These are phyloP conservation scores for Penicillium cinerascens DNA, from an alignment of 495 filamentous ascomycete species.

Conservation along the genomic window DNA sequence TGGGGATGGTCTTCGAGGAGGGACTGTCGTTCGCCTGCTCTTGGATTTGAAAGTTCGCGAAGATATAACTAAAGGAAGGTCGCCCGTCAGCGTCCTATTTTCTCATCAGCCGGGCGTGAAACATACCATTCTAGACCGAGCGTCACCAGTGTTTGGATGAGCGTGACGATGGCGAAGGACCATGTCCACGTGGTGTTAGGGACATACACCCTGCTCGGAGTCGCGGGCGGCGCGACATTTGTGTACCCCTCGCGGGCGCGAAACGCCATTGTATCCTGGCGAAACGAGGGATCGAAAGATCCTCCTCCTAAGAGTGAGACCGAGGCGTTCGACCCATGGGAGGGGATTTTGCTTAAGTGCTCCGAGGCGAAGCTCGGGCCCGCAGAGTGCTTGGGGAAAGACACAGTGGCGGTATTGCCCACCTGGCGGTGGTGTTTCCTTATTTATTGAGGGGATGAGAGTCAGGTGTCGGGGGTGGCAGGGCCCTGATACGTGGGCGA, in stretches of 20 bases:
- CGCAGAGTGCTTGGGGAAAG: slow-evolving; percentile 28
- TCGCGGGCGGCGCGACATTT: slow-evolving; percentile 24
- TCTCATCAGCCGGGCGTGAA: not conserved
- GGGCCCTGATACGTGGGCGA: slow-evolving; percentile 18
- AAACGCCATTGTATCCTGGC: slow-evolving; percentile 46
- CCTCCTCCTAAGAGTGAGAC: slow-evolving; percentile 66
- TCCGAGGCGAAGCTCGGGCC: slow-evolving; percentile 42
- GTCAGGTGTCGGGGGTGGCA: slow-evolving; percentile 12
- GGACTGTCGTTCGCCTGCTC: slow-evolving; percentile 48
- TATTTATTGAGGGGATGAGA: slow-evolving; percentile 6
- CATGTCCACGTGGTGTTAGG: slow-evolving; percentile 85
- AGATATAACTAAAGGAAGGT: slow-evolving; percentile 35
- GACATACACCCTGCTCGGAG: slow-evolving; percentile 56
- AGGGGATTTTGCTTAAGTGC: slow-evolving; percentile 55
- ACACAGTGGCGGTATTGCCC: slow-evolving; percentile 40
- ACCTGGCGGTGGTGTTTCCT: slow-evolving; percentile 26
- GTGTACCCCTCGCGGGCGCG: slow-evolving; percentile 55
- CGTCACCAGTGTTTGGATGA: slow-evolving; percentile 72
- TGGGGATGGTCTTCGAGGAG: slow-evolving; percentile 66
- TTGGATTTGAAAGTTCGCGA: slow-evolving; percentile 63
- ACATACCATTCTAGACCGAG: slow-evolving; percentile 84
- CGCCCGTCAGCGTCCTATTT: not conserved
- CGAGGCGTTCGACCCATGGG: slow-evolving; percentile 60
- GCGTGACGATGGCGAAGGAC: slow-evolving; percentile 70
- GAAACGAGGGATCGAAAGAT: slow-evolving; percentile 51